Percentiles rank a stretch among this genome's conserved stretches.
phyloP scores from a whole-genome alignment of 1,284 basidiomycete genomes.

The Porodaedalea pini region DNA sequence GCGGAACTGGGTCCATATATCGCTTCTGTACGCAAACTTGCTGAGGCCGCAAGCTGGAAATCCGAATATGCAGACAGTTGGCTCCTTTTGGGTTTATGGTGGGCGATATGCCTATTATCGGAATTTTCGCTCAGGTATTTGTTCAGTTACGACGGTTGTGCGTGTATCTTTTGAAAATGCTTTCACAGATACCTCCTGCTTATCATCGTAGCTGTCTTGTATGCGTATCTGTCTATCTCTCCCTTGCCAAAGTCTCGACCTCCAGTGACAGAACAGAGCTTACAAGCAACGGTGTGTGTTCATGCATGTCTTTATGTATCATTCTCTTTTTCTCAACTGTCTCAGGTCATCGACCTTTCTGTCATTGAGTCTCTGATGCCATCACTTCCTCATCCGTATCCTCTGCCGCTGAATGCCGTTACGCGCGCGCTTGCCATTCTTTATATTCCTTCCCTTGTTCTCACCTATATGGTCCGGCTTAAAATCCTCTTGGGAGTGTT shows the following conservation, averaged over 20 bases:
- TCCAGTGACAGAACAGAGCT: slow-evolving; percentile 16
- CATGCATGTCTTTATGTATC: slow-evolving; percentile 52
- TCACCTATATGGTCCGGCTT: slow-evolving; percentile 55
- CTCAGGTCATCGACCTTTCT: slow-evolving; percentile 48
- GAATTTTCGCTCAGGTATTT: slow-evolving; percentile 56
- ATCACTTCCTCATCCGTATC: slow-evolving; percentile 27
- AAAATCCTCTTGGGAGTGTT: slow-evolving; percentile 54
- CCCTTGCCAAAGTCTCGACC: slow-evolving; percentile 12
- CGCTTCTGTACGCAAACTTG: slow-evolving; percentile 39
- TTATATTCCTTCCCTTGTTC: slow-evolving; percentile 57
- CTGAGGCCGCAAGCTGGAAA: slow-evolving; percentile 65
- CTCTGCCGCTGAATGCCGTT: slow-evolving; percentile 33
- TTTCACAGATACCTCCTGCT: slow-evolving; percentile 33
- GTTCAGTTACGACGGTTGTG: too few species aligned
- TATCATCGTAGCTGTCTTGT: slow-evolving; percentile 12
- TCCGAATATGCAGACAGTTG: slow-evolving; percentile 62
- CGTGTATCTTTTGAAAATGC: slow-evolving; percentile 2
- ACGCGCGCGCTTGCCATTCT: slow-evolving; percentile 46
- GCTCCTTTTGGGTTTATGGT: slow-evolving; percentile 69
- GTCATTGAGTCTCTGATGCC: slow-evolving; percentile 52
- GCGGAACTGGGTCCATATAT: slow-evolving; percentile 58
- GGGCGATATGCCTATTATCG: slow-evolving; percentile 68
- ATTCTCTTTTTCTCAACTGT: slow-evolving; percentile 46
- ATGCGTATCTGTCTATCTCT: slow-evolving; percentile 7
- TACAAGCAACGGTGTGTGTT: slow-evolving; percentile 19